Conservation (phyloP, 108 stramenopile genomes). For the Stephanodiscus triporus region DNA sequence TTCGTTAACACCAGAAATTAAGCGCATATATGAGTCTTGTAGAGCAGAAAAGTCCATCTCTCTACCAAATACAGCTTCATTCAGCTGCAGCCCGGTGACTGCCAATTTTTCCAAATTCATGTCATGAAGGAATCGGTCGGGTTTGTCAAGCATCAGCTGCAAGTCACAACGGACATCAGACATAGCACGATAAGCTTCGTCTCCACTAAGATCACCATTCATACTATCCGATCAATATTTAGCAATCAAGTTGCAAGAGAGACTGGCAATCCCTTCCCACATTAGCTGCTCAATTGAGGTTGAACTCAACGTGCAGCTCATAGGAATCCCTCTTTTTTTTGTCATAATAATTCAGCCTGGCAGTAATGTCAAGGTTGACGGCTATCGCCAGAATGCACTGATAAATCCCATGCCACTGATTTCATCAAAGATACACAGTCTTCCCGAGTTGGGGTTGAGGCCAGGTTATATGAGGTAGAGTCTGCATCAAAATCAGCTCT, state of each 20-base stretch:
- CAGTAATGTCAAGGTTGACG: neutral
- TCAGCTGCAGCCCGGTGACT: slow-evolving; percentile 3
- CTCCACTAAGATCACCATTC: slow-evolving; percentile 18
- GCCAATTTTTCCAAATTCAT: slow-evolving; percentile 25
- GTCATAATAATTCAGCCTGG: too few relatives aligned
- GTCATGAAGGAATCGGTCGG: slow-evolving; percentile 20
- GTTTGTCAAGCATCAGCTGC: slow-evolving; percentile 37
- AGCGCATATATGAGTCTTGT: slow-evolving; percentile 10
- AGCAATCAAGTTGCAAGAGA: slow-evolving; percentile 27
- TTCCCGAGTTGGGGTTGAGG: too few relatives aligned
- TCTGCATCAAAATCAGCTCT: too few relatives aligned
- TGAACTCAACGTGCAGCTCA: neutral
- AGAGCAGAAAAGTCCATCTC: slow-evolving; percentile 18
- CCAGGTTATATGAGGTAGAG: too few relatives aligned
- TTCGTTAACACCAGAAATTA: slow-evolving; percentile 3
- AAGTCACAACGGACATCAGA: slow-evolving; percentile 26
- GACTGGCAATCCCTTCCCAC: slow-evolving; percentile 4
- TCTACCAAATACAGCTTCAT: slow-evolving; percentile 12
- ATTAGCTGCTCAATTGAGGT: slow-evolving; percentile 10
- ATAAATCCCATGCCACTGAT: neutral
- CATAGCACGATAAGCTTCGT: slow-evolving; percentile 19
- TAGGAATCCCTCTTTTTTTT: neutral
- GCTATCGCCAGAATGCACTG: neutral
- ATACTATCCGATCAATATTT: slow-evolving; percentile 27
- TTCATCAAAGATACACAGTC: slow-evolving; percentile 3